Base-by-base conservation (phyloP, 1,284 basidiomycete genomes). In the Caloboletus firmus region DNA sequence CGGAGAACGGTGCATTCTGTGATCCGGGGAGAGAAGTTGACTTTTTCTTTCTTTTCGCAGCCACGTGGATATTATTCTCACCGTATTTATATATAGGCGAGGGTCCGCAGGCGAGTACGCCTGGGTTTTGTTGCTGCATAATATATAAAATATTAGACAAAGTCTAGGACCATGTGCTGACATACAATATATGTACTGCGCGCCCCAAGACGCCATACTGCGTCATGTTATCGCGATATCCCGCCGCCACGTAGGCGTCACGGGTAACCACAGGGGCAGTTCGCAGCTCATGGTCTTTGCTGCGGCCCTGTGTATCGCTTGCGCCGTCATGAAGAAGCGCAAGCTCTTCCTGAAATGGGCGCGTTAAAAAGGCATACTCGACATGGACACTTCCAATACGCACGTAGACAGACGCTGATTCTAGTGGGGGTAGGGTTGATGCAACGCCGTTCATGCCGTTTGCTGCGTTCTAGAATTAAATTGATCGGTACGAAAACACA, bases 191-290 rank as follows among this genome's bases (percentile, higher is more conserved):
- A 0, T 74, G 67, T 1, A 82, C 17, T 0, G 76, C 65, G 3
- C 73, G 73, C 0, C 84, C 83, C 2, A 85, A 60, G 1, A 86
- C 77, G 1, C 83, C 84, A 56, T 86, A 85, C 55, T 86, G 84
- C 0, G 72, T 70, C 11, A 67, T 59, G 15, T 63, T 54, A 8
- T 68, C 68, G 4, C 63, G 55, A 42, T 75, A 65, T 18, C 66
- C 70, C 1, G 71, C 66, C 0, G 66, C 58, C 4, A 75, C 58
- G 51, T 77, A 81, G 0, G 82, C 84, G 11, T 77, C 77, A 11
- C 79, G 72, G 3, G 81, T 83, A 13, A 84, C 69, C 6, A 85
- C 60, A 0, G 84, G 84, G 0, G 84, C 80, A 0, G 82, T 85
- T 4, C 62, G 68, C 1, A 78, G 48, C 22, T 81, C 80, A 9